Conservation (phyloP, 1,139 yeast genomes). For the Suzukiozyma palmioleophila region DNA sequence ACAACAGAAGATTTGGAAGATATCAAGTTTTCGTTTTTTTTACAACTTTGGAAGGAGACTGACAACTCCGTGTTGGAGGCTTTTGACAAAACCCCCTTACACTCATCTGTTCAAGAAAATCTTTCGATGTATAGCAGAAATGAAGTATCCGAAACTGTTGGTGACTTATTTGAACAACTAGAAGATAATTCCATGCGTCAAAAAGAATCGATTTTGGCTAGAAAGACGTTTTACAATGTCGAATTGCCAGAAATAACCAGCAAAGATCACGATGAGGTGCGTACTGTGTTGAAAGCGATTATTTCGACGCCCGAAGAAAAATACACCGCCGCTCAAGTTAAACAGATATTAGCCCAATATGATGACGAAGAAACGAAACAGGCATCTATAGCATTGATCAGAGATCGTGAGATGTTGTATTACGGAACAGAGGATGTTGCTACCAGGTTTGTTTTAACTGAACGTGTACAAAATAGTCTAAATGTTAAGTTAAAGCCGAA, state of each 20-base stretch:
- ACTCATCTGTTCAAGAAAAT: constrained; percentile 23
- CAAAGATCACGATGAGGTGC: constrained; percentile 27
- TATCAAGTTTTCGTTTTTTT: constrained; percentile 45
- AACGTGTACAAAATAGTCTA: constrained; percentile 42
- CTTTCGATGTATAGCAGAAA: constrained; percentile 21
- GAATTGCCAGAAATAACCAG: constrained; percentile 12
- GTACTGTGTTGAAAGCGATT: constrained; percentile 50
- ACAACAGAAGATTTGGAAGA: constrained; percentile 41
- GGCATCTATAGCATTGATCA: constrained; percentile 52
- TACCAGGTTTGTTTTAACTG: constrained; percentile 55
- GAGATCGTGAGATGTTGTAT: constrained; percentile 49
- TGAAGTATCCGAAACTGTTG: constrained; percentile 19
- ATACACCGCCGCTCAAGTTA: constrained; percentile 43
- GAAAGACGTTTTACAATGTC: constrained; percentile 28
- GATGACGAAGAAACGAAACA: constrained; percentile 42
- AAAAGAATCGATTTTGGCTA: constrained; percentile 43
- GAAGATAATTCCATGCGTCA: constrained; percentile 52
- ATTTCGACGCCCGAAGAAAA: constrained; percentile 52
- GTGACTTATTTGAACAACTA: constrained; percentile 30
- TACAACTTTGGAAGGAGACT: constrained; percentile 54
- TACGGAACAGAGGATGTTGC: constrained; percentile 42
- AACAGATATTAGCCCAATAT: constrained; percentile 35
- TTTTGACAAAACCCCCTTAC: constrained; percentile 35
- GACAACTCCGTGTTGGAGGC: constrained; percentile 34
- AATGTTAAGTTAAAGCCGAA: constrained; percentile 34